Percentiles rank a stretch among this genome's conserved stretches.
phyloP scores from a whole-genome alignment of 768 basidiomycete genomes.

The Panellus pusillus region DNA sequence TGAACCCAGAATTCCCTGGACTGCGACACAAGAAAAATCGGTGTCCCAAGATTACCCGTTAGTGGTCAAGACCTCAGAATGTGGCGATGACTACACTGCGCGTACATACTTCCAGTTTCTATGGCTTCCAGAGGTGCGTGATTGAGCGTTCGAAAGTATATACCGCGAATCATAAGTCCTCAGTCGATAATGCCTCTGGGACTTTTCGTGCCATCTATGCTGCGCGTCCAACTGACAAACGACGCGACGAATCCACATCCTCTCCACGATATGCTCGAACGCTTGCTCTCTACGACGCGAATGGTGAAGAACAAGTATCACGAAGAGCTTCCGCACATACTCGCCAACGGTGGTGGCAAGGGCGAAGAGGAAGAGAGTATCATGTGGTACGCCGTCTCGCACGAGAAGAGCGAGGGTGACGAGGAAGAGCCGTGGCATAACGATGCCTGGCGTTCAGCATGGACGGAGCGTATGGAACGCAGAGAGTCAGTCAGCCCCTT shows the following conservation, averaged over 20 bases:
- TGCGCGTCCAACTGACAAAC: conserved; percentile 43
- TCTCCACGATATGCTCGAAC: conserved; percentile 59
- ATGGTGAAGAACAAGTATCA: conserved; percentile 60
- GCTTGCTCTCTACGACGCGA: conserved; percentile 61
- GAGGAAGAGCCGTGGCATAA: conserved; percentile 47
- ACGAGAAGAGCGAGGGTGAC: conserved; percentile 51
- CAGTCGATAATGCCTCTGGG: conserved; percentile 74
- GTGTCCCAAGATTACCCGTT: conserved; percentile 61
- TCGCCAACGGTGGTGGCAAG: conserved; percentile 57
- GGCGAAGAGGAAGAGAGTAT: conserved; percentile 69
- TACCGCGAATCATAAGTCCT: background rate
- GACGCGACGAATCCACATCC: conserved; percentile 42
- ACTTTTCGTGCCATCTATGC: conserved; percentile 55
- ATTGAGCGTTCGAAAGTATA: no score
- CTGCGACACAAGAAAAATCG: conserved; percentile 56
- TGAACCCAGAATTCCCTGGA: conserved; percentile 39
- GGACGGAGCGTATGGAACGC: conserved; percentile 67
- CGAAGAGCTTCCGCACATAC: conserved; percentile 58
- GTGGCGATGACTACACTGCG: conserved; percentile 55
- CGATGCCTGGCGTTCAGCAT: conserved; percentile 51
- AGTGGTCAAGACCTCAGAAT: conserved; percentile 38
- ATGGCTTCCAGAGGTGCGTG: conserved; percentile 70
- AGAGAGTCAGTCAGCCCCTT: conserved; percentile 50
- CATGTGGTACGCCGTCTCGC: conserved; percentile 73
- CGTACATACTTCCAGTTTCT: conserved; percentile 75